A percentile compares a stretch with the other conserved stretches of the same genome.
Evolutionary conservation across 345 rosid genomes (phyloP).

Genomic region (Litchi chinensis): DNA sequence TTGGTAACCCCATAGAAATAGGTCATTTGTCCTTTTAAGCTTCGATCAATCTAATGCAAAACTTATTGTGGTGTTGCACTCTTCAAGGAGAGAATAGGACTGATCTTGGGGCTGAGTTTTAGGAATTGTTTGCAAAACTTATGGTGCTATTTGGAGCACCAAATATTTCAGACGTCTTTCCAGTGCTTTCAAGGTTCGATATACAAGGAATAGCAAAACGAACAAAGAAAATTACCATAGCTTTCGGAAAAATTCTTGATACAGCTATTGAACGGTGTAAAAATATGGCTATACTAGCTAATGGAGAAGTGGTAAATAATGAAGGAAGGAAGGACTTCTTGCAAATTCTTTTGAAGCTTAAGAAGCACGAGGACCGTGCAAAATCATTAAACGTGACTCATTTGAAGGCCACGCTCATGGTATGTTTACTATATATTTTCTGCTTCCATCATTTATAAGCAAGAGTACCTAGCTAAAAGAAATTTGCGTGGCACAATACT

Average conservation of each 20-base stretch:
- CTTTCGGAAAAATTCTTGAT: slow-evolving; percentile 29
- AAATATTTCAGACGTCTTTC: slow-evolving; percentile 51
- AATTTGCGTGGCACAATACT: too few species aligned
- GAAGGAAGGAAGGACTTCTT: slow-evolving; percentile 26
- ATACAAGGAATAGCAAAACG: slow-evolving; percentile 45
- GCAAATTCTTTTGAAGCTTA: slow-evolving; percentile 36
- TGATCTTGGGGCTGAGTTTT: slow-evolving; percentile 25
- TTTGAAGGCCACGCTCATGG: slow-evolving; percentile 41
- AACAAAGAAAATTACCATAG: not conserved
- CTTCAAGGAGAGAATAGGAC: slow-evolving; percentile 21
- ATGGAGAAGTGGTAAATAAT: not conserved
- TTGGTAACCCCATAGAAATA: slow-evolving; percentile 27
- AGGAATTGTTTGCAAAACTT: slow-evolving; percentile 15
- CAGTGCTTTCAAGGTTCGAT: slow-evolving; percentile 43
- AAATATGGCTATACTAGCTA: not conserved
- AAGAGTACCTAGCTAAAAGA: too few species aligned
- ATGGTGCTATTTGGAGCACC: slow-evolving; percentile 37
- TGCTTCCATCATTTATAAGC: not conserved
- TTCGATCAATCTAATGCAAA: slow-evolving; percentile 16
- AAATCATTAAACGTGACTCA: slow-evolving; percentile 22
- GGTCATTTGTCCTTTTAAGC: slow-evolving; percentile 31
- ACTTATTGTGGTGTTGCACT: slow-evolving; percentile 47
- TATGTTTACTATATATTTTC: slow-evolving; percentile 17
- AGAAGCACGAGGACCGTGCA: slow-evolving; percentile 17
- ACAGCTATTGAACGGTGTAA: slow-evolving; percentile 23